These are phyloP conservation scores for Myriosclerotinia curreyana DNA, from an alignment of 2,329 filamentous ascomycete genomes.

Conservation along the genomic window DNA sequence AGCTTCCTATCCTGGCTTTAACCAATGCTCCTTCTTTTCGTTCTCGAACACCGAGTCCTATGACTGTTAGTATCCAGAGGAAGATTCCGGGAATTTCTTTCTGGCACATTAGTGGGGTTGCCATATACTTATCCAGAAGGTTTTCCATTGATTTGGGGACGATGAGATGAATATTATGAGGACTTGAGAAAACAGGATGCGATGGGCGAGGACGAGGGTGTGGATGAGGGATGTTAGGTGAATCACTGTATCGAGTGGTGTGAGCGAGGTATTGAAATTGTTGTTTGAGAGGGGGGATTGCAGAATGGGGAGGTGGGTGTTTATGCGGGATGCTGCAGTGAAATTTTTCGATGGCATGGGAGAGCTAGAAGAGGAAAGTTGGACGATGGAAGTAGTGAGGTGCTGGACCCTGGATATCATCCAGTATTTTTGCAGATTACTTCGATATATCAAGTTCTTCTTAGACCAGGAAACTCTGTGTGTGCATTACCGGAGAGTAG, in stretches of 20 bases:
- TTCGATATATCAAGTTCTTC: no score
- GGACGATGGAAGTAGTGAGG: no score
- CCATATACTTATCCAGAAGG: neutral
- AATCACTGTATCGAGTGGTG: neutral
- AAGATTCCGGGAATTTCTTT: neutral
- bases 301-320: neutral
- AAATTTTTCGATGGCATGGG: neutral
- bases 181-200: no score
- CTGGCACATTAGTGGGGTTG: neutral
- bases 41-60: neutral
- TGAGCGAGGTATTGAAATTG: neutral
- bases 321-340: neutral
- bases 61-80: neutral
- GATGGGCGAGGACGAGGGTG: neutral
- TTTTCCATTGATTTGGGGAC: no score
- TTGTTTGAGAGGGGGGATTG: neutral
- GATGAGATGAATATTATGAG: no score
- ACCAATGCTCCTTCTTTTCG: no score
- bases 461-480: no score
- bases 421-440: neutral
- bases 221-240: neutral
- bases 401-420: no score
- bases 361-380: no score
- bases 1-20: no score
- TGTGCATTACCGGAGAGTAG: no score